phyloP scores from a whole-genome alignment of 2,329 filamentous ascomycete species.

The Atkinsonella hypoxylon region DNA sequence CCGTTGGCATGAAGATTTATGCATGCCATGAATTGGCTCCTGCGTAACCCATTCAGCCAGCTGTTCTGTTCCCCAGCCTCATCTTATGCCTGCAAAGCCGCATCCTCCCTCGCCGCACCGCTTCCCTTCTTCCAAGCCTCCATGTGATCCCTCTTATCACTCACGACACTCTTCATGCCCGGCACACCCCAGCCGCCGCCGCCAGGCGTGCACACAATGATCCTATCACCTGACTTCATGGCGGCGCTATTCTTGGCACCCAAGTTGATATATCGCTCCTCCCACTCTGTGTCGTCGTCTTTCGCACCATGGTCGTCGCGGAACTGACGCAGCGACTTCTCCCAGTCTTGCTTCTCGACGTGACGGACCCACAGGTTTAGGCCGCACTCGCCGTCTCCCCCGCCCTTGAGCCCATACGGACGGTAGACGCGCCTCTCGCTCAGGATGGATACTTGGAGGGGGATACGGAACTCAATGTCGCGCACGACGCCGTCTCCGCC shows the following conservation, averaged over 20 bases:
- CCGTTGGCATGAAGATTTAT: neutral
- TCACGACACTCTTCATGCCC: conserved; percentile 43
- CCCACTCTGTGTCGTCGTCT: conserved; percentile 30
- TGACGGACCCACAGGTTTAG: conserved; percentile 79
- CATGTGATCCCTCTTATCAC: conserved; percentile 40
- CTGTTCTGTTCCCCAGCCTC: neutral
- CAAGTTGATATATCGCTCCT: conserved; percentile 56
- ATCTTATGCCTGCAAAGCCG: conserved; percentile 41
- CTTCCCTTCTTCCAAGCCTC: conserved; percentile 44
- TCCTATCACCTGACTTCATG: conserved; percentile 65
- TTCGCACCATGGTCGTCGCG: conserved; percentile 17
- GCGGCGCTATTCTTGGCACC: conserved; percentile 70
- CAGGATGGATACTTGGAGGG: conserved; percentile 65
- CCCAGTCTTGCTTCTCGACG: conserved; percentile 45
- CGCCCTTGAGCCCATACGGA: conserved; percentile 59
- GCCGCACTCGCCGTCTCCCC: conserved; percentile 65
- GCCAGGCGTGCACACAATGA: conserved; percentile 67
- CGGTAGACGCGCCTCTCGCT: conserved; percentile 67
- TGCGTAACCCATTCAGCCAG: no score
- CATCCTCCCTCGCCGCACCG: conserved; percentile 43
- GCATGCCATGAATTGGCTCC: neutral
- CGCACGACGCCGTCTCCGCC: conserved; percentile 66
- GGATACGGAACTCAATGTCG: conserved; percentile 70
- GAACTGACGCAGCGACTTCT: conserved; percentile 29
- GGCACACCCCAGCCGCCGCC: conserved; percentile 63